phyloP scores from a whole-genome alignment of 192 early-diverging fungal species.

The Coemansia sp. region DNA sequence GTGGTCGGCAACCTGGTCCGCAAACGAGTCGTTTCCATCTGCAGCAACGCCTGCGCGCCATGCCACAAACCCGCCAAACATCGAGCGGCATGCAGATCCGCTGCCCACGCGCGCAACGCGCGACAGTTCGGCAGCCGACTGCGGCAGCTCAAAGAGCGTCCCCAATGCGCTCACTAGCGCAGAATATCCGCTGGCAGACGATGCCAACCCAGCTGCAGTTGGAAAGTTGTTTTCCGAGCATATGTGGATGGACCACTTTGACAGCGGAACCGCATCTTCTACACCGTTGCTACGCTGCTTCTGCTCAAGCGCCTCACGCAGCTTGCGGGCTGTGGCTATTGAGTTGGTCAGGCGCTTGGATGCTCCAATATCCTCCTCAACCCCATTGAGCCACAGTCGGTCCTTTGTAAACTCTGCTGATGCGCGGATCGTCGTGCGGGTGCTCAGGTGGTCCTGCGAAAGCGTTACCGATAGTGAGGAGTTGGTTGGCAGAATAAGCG shows the following conservation, averaged over 20 bases:
- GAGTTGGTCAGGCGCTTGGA: conserved; percentile 86
- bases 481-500: conserved; percentile 95
- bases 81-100: conserved; percentile 94
- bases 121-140: conserved; percentile 76
- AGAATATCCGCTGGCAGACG: conserved; percentile 95
- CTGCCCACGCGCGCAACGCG: conserved; percentile 92
- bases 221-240: conserved; percentile 99
- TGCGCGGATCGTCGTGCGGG: conserved; percentile 87
- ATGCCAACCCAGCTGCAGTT: conserved; percentile 97
- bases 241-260: conserved; percentile 75
- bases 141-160: conserved; percentile 71
- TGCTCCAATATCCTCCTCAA: conserved; percentile 77
- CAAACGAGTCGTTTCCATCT: conserved; percentile 87
- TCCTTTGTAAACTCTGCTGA: conserved; percentile 64
- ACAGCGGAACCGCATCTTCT: conserved; percentile 48
- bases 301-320: conserved; percentile 73
- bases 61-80: conserved; percentile 98
- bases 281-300: conserved; percentile 16
- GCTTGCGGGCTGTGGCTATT: conserved; percentile 71
- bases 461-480: conserved; percentile 96
- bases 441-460: conserved; percentile 93
- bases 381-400: conserved; percentile 95
- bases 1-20: conserved; percentile 89
- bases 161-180: conserved; percentile 86
- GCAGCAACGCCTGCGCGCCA: conserved; percentile 87